A percentile compares a stretch with the other conserved stretches of the same genome.
phyloP scores from a whole-genome alignment of 2,329 filamentous ascomycete species.

The Dactylellina haptotyla region DNA sequence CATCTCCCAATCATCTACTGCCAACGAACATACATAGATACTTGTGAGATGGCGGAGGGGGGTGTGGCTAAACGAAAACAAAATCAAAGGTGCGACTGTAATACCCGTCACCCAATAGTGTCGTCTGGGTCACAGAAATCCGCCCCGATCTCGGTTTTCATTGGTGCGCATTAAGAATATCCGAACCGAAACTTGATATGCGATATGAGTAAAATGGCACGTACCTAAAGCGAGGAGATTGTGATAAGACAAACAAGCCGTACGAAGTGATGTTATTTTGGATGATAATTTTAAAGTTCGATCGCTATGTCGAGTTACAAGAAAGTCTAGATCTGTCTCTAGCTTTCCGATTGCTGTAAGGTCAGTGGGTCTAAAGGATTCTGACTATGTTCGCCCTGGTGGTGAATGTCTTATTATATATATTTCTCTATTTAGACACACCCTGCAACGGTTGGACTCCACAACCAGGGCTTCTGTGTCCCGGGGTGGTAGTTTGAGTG shows the following conservation, averaged over 20 bases:
- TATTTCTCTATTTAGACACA: neutral
- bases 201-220: neutral
- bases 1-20: constrained; percentile 36
- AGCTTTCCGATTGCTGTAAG: neutral
- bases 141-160: no score
- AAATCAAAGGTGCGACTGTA: neutral
- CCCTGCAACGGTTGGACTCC: neutral
- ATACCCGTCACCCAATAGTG: neutral
- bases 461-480: neutral
- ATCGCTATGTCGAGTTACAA: no score
- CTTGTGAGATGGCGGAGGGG: constrained; percentile 13
- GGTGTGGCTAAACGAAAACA: constrained; percentile 11
- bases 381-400: neutral
- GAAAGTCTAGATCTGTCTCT: neutral
- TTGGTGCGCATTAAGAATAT: no score
- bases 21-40: constrained; percentile 22
- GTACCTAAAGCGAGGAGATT: neutral
- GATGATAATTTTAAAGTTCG: no score
- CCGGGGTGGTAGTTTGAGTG: neutral
- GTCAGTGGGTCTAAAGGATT: neutral
- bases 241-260: no score
- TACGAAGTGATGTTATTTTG: no score
- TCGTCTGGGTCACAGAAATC: no score
- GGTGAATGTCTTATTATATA: constrained; percentile 18
- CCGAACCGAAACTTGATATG: no score